Base-by-base conservation (phyloP, 768 basidiomycete species). In the Lactarius quietus region DNA sequence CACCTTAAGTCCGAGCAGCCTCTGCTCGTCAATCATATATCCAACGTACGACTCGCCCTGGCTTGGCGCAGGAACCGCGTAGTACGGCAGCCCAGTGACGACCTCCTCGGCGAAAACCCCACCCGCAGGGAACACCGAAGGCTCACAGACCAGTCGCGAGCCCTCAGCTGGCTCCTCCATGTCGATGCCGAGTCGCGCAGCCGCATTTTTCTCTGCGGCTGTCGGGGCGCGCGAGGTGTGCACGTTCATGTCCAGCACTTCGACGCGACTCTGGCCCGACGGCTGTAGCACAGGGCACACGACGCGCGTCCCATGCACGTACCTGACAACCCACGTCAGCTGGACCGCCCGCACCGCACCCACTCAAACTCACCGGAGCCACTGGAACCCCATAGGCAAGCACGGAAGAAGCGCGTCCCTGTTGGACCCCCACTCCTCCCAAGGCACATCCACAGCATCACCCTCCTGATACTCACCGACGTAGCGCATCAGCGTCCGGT, bases 351-450 rank as follows among this genome's bases (percentile, higher is more conserved):
- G n/a, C 33, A 28, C 4, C 29, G 4, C 6, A 26, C 1, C 23
- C 28, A 10, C 29, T 23, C 7, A 15, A n/a, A 38, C 66, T 23
- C 63, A 65, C 66, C 66, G 63, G 17, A 80, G 68, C 82, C 81
- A 82, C 52, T 77, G 74, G 67, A 78, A 80, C 31, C 63, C 64
- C 1, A 63, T 69, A 10, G n/a, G 65, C 43, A 9, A 75, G 72
- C 15, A 69, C 67, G 14, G n/a, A 79, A 26, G 61, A 77, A 73
- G 7, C 81, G 70, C 56, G 80, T 74, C 12, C 76, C 65, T 6
- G 56, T 55, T 3, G 68, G 76, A 6, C 80, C 81, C 87, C 81
- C 81, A 82, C 29, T 71, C 71, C 1, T 69, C 65, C 81, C 81
- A 82, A 1, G 67, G 70, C 26, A 76, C 68, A 15, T 62, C 48